phyloP scores from a whole-genome alignment of 2,329 filamentous ascomycete species.

The Orbilia blumenaviensis region DNA sequence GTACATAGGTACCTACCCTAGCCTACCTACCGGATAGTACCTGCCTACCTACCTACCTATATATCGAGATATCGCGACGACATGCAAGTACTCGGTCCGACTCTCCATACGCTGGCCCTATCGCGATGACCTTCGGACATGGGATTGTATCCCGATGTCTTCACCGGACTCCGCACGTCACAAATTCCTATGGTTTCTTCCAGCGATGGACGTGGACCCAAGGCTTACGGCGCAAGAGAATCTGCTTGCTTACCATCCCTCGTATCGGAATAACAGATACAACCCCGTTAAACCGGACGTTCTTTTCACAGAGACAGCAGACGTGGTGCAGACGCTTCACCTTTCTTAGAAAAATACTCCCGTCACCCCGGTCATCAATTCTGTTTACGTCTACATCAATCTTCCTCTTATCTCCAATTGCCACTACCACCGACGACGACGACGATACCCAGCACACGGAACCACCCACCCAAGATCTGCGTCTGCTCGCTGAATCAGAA shows the following conservation, averaged over 20 bases:
- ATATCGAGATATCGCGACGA: no score
- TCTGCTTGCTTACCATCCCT: not conserved
- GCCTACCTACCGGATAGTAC: no score
- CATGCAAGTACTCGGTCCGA: no score
- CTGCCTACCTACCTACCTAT: no score
- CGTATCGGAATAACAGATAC: not conserved
- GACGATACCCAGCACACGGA: not conserved
- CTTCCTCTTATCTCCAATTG: not conserved
- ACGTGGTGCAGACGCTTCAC: not conserved
- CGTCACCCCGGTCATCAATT: not conserved
- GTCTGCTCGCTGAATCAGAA: conserved; percentile 24
- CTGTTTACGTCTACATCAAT: not conserved
- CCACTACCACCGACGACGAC: not conserved
- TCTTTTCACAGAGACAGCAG: not conserved
- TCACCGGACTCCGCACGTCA: not conserved
- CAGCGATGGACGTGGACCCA: not conserved
- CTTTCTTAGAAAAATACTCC: not conserved
- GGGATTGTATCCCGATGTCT: not conserved
- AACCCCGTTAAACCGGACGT: not conserved
- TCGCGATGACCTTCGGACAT: not conserved
- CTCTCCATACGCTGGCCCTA: not conserved
- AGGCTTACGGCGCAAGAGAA: not conserved
- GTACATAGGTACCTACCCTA: not conserved
- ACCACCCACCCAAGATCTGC: conserved; percentile 27
- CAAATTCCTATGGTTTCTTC: not conserved